phyloP scores from a whole-genome alignment of 106 monocot genomes.

The Chionographis japonica region DNA sequence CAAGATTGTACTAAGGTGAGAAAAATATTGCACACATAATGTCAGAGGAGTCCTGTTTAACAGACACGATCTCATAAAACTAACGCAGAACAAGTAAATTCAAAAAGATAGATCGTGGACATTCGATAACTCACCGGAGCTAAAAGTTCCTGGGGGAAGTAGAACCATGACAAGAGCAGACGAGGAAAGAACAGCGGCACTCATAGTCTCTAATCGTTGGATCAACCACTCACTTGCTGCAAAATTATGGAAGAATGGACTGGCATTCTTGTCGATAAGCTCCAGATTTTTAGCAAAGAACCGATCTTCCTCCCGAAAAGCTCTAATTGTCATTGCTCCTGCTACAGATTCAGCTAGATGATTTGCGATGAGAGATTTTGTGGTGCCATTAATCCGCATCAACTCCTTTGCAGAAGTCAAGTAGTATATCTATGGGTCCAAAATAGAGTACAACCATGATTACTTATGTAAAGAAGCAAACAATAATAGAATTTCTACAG shows the following conservation, averaged over 20 bases:
- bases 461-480: background rate
- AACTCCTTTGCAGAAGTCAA: slow-evolving; percentile 82
- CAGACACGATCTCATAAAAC: too few species aligned
- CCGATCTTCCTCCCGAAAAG: slow-evolving; percentile 77
- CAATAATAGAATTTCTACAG: background rate
- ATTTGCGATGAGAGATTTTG: slow-evolving; percentile 83
- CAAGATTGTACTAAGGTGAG: too few species aligned
- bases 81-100: too few species aligned
- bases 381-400: slow-evolving; percentile 95
- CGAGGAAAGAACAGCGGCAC: slow-evolving; percentile 72
- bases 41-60: too few species aligned
- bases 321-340: slow-evolving; percentile 83
- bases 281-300: slow-evolving; percentile 78
- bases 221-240: slow-evolving; percentile 91
- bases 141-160: slow-evolving; percentile 82
- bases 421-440: slow-evolving; percentile 65
- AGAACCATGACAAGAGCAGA: slow-evolving; percentile 87
- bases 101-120: too few species aligned
- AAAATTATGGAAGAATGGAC: slow-evolving; percentile 92
- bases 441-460: background rate
- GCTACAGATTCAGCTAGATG: slow-evolving; percentile 85
- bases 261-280: slow-evolving; percentile 78
- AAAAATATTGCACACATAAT: too few species aligned
- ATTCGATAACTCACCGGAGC: slow-evolving; percentile 50
- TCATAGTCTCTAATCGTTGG: slow-evolving; percentile 78